phyloP scores from a whole-genome alignment of 805 yeast species.

The Clavispora santaluciae region DNA sequence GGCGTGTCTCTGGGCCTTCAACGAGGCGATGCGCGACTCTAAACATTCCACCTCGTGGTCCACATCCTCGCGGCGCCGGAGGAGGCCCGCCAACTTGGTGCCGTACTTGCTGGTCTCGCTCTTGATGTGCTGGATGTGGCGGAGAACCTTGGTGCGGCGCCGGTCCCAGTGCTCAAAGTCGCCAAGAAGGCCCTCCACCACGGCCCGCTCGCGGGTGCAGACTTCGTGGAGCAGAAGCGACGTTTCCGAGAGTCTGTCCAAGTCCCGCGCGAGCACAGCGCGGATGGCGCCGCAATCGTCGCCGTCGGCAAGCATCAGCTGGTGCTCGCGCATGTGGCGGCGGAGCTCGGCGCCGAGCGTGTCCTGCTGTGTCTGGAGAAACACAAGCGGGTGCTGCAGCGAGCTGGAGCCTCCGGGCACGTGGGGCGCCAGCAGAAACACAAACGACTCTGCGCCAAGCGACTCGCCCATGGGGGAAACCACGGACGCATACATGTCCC shows the following conservation, averaged over 20 bases:
- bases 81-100: conserved; percentile 30
- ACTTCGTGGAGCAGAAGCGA: conserved; percentile 44
- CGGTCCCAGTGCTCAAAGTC: conserved; percentile 39
- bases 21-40: conserved; percentile 27
- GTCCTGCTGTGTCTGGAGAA: conserved; percentile 7
- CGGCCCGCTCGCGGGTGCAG: conserved; percentile 33
- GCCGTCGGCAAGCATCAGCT: conserved; percentile 4
- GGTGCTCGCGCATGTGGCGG: conserved; percentile 5
- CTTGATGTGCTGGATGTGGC: conserved; percentile 34
- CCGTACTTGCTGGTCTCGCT: conserved; percentile 41
- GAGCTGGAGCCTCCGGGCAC: not conserved
- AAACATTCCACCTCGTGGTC: conserved; percentile 36
- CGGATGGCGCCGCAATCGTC: conserved; percentile 9
- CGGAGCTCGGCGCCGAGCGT: conserved; percentile 3
- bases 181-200: conserved; percentile 21
- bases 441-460: not conserved
- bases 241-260: conserved; percentile 33
- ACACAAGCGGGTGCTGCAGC: conserved; percentile 6
- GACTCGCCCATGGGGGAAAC: conserved; percentile 2
- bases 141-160: conserved; percentile 28
- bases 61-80: conserved; percentile 26
- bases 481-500: conserved; percentile 3
- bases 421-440: not conserved
- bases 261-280: not conserved
- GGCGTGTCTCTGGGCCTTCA: conserved; percentile 31